Base-by-base conservation (phyloP, 345 rosid species). In the Isatis tinctoria region DNA sequence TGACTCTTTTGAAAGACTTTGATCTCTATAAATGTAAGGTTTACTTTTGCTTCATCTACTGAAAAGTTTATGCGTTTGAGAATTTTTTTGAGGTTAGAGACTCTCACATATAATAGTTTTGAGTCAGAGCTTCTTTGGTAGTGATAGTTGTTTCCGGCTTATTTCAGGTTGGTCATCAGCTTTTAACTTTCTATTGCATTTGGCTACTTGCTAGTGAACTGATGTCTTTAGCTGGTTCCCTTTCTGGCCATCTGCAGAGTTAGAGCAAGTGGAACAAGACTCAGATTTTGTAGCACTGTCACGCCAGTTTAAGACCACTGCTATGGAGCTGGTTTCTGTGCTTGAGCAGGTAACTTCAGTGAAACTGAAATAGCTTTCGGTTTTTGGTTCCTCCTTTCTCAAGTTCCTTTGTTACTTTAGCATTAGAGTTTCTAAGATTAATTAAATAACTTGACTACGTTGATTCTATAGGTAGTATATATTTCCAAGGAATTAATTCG, bases 231-330 rank as follows among this genome's bases (percentile, higher is more conserved):
- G 32, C 51, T 77, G 63, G 58, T 77, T 49, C 14, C 13, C 61
- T 64, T 65, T 78, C 69, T 74, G 75, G 54, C 70, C 57, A 60
- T 81, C 24, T 75, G 61, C 77, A 95, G 99, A 90, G 81, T 83
- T 95, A 92, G 97, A 92, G 79, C 97, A 84, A 80, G 96, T 95
- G 69, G 87, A 92, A 83, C 99, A 95, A 67, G 98, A 95, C 81
- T 87, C 90, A 41, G 99, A 92, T 77, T 90, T 88, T 74, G 70
- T 90, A 45, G 40, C 90, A 56, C 54, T 92, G 81, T 87, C 97
- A 64, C 96, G 97, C 73, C 97, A 92, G 81, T 95, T 95, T 85
- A 95, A 92, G 83, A 86, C 91, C 60, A 88, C 96, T 53, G 99
- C 99, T 45, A 85, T 82, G 94, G 99, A 95, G 80, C 97, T 95